Base-by-base conservation (phyloP, 2,329 filamentous ascomycete genomes). In the Phaeoacremonium minimum region DNA sequence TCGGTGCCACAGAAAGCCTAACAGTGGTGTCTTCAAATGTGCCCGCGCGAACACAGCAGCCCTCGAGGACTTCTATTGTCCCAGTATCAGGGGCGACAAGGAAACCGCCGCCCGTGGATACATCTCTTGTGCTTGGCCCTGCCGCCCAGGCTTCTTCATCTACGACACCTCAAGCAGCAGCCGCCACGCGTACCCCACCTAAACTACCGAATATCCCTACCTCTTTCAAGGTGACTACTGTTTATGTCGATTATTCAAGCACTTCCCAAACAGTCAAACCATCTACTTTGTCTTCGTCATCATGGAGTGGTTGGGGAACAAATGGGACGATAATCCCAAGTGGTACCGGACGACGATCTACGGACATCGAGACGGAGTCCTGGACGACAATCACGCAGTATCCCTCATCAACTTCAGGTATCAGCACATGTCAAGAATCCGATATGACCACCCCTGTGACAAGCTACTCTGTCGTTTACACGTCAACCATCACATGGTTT, bases 401-500 rank as follows among this genome's bases (percentile, higher is more conserved):
- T 26, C 22, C 22, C 9, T 26, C 22, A 9, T 9, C 9, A n/a
- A 26, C n/a, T 9, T 9, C 22, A n/a, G 9, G 9, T n/a, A n/a
- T 26, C 9, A 26, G 22, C 22, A 26, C n/a, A 9, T 26, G 22
- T n/a, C 9, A 26, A 26, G 9, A 9, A 26, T 26, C 22, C 22
- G 22, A 26, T 26, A 9, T 26, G 9, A 26, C 22, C 9, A 26
- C 9, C 9, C 22, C 22, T 26, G 22, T 26, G 22, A 67, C 62
- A 22, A 51, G 46, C 8, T 71, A 63, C 50, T 66, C 62, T 4
- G 58, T 75, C 22, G 50, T 72, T 14, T 62, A 75, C 53, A 73
- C 69, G 4, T 56, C 64, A 15, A 76, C 73, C 2, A 57, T 67
- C 33, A 76, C 72, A 14, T 69, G 72, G 50, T 60, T 51, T 7